A percentile compares a stretch with the other conserved stretches of the same genome.
Evolutionary conservation across 164 flowering plant genomes (phyloP).

Genomic region (Litsea cubeba): DNA sequence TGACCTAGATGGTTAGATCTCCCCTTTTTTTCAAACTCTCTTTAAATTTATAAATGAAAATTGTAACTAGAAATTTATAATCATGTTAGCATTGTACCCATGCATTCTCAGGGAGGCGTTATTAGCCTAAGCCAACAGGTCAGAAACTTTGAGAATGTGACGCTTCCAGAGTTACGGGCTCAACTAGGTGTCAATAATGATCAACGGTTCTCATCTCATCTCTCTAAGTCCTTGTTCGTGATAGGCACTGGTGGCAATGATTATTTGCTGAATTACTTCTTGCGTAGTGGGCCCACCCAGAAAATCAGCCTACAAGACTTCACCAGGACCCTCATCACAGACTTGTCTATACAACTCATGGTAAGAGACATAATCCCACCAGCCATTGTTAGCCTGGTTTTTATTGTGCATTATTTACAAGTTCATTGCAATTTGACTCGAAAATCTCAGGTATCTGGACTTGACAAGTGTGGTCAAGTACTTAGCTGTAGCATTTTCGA

Average conservation of each 20-base stretch:
- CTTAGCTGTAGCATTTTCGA: too few species aligned
- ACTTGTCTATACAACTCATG: slow-evolving; percentile 40
- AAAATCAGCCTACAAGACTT: slow-evolving; percentile 35
- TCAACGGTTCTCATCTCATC: slow-evolving; percentile 14
- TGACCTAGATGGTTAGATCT: too few species aligned
- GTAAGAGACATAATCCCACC: slow-evolving; percentile 15
- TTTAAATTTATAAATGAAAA: too few species aligned
- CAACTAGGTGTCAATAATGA: slow-evolving; percentile 19
- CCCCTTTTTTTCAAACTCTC: too few species aligned
- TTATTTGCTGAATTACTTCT: slow-evolving; percentile 52
- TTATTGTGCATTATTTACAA: too few species aligned
- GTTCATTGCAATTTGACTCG: too few species aligned
- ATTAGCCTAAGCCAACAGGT: slow-evolving; percentile 43
- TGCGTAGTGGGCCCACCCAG: not conserved
- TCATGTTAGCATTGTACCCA: too few species aligned
- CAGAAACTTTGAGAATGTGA: slow-evolving; percentile 42
- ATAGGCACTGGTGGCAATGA: slow-evolving; percentile 61
- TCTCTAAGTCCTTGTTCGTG: slow-evolving; percentile 42
- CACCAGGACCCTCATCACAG: slow-evolving; percentile 35
- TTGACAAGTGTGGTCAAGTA: too few species aligned
- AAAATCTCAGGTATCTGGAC: too few species aligned
- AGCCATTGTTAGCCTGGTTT: too few species aligned
- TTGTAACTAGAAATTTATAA: too few species aligned
- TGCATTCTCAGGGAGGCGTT: slow-evolving; percentile 38
- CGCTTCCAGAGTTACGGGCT: slow-evolving; percentile 32